Conservation (phyloP, 163 green algal species). For the Chlamydomonas reinhardtii region DNA sequence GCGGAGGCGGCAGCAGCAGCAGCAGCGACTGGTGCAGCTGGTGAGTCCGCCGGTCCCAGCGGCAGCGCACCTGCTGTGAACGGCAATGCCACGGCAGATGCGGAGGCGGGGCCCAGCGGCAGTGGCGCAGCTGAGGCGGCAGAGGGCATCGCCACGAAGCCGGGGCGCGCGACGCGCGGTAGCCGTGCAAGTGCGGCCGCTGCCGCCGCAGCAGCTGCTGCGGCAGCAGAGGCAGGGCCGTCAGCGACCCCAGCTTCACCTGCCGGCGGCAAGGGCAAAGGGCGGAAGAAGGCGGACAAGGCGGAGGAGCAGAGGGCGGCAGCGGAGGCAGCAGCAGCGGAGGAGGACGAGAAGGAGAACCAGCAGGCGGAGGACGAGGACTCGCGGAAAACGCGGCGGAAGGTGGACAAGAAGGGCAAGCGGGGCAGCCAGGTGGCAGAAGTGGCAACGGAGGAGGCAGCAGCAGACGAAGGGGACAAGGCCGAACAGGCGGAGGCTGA, state of each 20-base stretch:
- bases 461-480: not conserved
- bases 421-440: too few relatives aligned
- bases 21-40: not conserved
- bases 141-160: not conserved
- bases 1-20: not conserved
- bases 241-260: too few relatives aligned
- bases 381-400: not conserved
- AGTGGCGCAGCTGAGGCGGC: not conserved
- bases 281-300: not conserved
- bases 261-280: not conserved
- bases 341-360: not conserved
- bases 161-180: not conserved
- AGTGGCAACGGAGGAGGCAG: too few relatives aligned
- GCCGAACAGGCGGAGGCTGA: not conserved
- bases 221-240: too few relatives aligned
- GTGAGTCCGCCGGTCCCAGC: too few relatives aligned
- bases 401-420: not conserved
- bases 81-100: not conserved
- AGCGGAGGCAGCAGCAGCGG: too few relatives aligned
- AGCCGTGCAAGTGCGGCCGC: too few relatives aligned
- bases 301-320: not conserved
- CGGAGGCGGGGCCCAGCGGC: too few relatives aligned
- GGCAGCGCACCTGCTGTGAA: too few relatives aligned
- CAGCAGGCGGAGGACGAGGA: not conserved
- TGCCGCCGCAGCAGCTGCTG: too few relatives aligned